Conservation (phyloP, 2,329 filamentous ascomycete species). For the Rhynchosporium secalis region DNA sequence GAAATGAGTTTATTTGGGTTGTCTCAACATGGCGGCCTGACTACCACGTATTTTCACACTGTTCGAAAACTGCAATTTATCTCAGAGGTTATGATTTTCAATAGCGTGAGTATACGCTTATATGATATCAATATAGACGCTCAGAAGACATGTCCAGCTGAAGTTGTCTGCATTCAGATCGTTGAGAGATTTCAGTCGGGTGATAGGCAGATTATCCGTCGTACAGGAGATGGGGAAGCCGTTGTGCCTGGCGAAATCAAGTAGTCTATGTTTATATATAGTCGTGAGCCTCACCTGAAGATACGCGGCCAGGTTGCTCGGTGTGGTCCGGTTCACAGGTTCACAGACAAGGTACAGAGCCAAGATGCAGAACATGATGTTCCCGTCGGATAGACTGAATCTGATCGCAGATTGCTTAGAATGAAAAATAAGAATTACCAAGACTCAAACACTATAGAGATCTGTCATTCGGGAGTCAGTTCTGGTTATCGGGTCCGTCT, state of each 20-base stretch:
- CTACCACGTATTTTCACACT: neutral
- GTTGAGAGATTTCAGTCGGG: neutral
- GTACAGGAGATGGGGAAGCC: neutral
- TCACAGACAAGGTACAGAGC: constrained; percentile 1
- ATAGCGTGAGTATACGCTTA: neutral
- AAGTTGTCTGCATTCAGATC: neutral
- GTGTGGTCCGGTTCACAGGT: neutral
- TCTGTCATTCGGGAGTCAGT: neutral
- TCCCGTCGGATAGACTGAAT: neutral
- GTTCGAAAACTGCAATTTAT: neutral
- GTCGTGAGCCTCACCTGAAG: neutral
- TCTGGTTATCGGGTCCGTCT: neutral
- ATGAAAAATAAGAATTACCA: neutral
- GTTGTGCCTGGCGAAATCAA: neutral
- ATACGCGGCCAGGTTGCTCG: neutral
- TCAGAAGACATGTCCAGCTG: neutral
- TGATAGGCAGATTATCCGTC: neutral
- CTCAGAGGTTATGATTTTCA: neutral
- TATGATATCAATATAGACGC: neutral
- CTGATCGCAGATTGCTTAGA: neutral
- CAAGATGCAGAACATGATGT: neutral
- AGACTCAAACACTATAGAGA: neutral
- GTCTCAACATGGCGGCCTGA: neutral
- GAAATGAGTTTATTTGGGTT: neutral
- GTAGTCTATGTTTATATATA: neutral